phyloP scores from a whole-genome alignment of 768 basidiomycete species.

The Rhodotorula paludigena region DNA sequence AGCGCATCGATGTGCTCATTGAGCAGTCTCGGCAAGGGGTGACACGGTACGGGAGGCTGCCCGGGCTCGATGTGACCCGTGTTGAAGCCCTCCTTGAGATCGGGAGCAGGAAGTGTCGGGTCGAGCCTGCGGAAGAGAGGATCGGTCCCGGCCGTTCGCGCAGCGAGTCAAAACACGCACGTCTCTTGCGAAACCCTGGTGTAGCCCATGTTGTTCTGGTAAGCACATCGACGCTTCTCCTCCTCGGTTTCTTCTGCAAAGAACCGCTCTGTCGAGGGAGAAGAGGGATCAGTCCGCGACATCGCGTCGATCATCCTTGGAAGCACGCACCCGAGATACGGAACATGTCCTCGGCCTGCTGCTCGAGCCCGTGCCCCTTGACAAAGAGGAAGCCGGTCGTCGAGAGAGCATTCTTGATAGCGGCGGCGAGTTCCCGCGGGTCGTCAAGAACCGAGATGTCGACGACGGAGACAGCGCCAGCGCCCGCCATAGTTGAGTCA shows the following conservation, averaged over 20 bases:
- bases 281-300: background rate
- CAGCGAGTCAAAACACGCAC: too few species aligned
- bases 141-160: too few species aligned
- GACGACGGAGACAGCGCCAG: conserved; percentile 15
- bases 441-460: conserved; percentile 9
- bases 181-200: conserved; percentile 27
- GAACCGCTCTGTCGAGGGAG: conserved; percentile 16
- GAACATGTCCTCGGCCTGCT: conserved; percentile 25
- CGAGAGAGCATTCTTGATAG: conserved; percentile 2
- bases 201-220: conserved; percentile 32
- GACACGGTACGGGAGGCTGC: background rate
- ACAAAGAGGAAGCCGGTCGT: conserved; percentile 29
- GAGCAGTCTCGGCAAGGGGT: conserved; percentile 22
- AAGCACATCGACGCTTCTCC: conserved; percentile 22
- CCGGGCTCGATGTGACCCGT: conserved; percentile 9
- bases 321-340: conserved; percentile 14
- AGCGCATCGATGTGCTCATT: conserved; percentile 3
- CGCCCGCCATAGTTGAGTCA: background rate
- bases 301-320: too few species aligned
- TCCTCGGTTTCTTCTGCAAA: conserved; percentile 25
- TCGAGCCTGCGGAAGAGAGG: conserved; percentile 26
- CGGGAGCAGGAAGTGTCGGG: conserved; percentile 16
- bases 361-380: conserved; percentile 22
- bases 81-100: conserved; percentile 39
- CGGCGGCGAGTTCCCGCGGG: conserved; percentile 2